Base-by-base conservation (phyloP, 1,284 basidiomycete genomes). In the Sporisorium sorghi region DNA sequence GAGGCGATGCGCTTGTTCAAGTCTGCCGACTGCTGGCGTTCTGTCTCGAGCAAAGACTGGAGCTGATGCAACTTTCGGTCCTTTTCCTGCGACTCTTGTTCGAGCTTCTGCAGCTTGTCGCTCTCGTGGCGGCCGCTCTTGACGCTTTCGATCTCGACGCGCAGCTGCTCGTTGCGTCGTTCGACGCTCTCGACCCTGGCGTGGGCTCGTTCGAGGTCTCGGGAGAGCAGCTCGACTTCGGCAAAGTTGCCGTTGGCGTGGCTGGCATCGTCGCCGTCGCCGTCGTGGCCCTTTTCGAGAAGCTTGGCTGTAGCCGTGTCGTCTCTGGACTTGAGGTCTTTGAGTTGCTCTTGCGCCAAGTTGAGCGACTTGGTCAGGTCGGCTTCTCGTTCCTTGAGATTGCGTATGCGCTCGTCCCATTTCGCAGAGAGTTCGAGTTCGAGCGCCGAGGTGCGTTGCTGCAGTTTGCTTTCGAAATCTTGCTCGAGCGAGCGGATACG, bases 391-490 rank as follows among this genome's bases (percentile, higher is more conserved):
- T 97, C 94, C 84, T 95, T 93, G 76, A 96, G 96, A 84, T 98
- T 98, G 60, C 92, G 88, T 84, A 98, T 88, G 77, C 91, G 91
- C 86, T 99, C 96, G 78, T 98, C 95, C 79, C 97, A 97, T 7
- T 93, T 94, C 19, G 96, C 96, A 74, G 95, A 93, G 12, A 97
- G 87, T 86, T 97, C 95, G 63, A 93, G 94, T 87, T 97, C 93
- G 85, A 97, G 95, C 84, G 93, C 92, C 0, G 87, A 87, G 17
- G 96, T 91, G 77, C 91, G 90, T 76, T 96, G 93, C 66, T 90
- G 88, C 58, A 97, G 92, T 85, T 93, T 87, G 42, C 91, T 90
- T 32, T 97, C 94, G 92, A 97, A 96, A 91, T 93, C 73, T 24
- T 42, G 14, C 35, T 24, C 53, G 26, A 43, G 66, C 2, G 48